Conservation (phyloP, 2,329 filamentous ascomycete species). For the Gremmenia infestans region DNA sequence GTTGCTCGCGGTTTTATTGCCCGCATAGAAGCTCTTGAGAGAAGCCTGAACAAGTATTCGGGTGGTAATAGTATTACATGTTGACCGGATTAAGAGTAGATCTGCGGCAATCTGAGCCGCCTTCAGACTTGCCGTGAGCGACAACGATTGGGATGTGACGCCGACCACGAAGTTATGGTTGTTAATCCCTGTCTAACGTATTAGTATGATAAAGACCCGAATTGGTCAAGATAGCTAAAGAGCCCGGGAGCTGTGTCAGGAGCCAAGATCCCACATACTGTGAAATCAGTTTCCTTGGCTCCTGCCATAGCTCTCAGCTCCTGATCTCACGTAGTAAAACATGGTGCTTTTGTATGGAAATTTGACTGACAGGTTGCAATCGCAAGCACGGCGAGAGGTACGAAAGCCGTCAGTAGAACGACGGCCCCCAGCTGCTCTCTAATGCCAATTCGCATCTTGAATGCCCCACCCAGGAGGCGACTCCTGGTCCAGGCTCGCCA, state of each 20-base stretch:
- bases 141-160: slow-evolving; percentile 57
- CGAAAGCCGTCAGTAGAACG: slow-evolving; percentile 68
- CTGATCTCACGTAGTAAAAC: too few species aligned
- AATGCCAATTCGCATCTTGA: slow-evolving; percentile 75
- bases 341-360: too few species aligned
- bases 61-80: slow-evolving; percentile 66
- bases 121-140: slow-evolving; percentile 80
- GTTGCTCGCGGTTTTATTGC: slow-evolving; percentile 51
- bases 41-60: slow-evolving; percentile 54
- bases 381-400: slow-evolving; percentile 71
- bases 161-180: slow-evolving; percentile 56
- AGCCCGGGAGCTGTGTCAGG: too few species aligned
- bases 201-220: too few species aligned
- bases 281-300: too few species aligned
- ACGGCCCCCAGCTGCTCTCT: slow-evolving; percentile 79
- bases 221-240: too few species aligned
- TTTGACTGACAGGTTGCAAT: slow-evolving; percentile 55
- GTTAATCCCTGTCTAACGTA: slow-evolving; percentile 37
- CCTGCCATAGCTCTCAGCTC: too few species aligned
- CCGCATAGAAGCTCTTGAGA: slow-evolving; percentile 46
- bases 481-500: not conserved
- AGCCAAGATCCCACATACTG: too few species aligned
- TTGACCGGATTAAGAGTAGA: slow-evolving; percentile 72
- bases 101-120: slow-evolving; percentile 75
- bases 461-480: slow-evolving; percentile 43